These are phyloP conservation scores for Mucor sp. DNA, from an alignment of 371 early-diverging fungal genomes.

Conservation along the genomic window DNA sequence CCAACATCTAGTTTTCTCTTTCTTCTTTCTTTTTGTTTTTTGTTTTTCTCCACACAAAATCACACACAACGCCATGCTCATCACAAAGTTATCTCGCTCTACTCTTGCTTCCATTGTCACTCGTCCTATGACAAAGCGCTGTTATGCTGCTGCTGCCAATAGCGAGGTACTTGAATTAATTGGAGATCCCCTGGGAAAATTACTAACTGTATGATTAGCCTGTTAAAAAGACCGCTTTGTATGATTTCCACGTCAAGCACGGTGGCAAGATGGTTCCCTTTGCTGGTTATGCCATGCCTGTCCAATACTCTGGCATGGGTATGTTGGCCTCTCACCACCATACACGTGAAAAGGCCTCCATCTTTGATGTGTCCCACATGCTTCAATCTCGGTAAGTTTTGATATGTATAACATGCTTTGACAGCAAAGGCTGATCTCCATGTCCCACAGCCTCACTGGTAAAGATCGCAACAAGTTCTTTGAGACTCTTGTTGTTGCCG, in stretches of 20 bases:
- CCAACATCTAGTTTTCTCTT: slow-evolving; percentile 6
- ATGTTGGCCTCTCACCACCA: slow-evolving; percentile 88
- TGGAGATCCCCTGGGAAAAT: neutral
- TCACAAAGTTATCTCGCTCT: slow-evolving; percentile 22
- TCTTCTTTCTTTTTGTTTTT: slow-evolving; percentile 12
- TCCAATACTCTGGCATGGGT: slow-evolving; percentile 83
- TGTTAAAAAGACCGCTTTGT: slow-evolving; percentile 81
- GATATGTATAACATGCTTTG: neutral
- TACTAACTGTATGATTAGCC: slow-evolving; percentile 16
- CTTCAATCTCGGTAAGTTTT: slow-evolving; percentile 83
- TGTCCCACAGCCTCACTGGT: slow-evolving; percentile 74
- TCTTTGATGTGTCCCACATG: slow-evolving; percentile 99
- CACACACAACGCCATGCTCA: slow-evolving; percentile 4
- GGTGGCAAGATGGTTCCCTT: slow-evolving; percentile 98
- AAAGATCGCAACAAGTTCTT: slow-evolving; percentile 88
- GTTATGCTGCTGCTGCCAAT: slow-evolving; percentile 36
- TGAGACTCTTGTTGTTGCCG: slow-evolving; percentile 88
- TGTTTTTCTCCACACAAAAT: neutral
- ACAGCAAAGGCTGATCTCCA: neutral
- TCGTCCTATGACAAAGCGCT: slow-evolving; percentile 24
- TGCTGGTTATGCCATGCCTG: slow-evolving; percentile 97
- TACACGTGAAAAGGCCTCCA: slow-evolving; percentile 88
- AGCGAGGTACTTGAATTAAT: slow-evolving; percentile 24
- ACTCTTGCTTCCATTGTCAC: slow-evolving; percentile 17
- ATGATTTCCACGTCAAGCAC: slow-evolving; percentile 89